These are phyloP conservation scores for Coemansia asiatica DNA, from an alignment of 192 early-diverging fungal species.

Conservation along the genomic window DNA sequence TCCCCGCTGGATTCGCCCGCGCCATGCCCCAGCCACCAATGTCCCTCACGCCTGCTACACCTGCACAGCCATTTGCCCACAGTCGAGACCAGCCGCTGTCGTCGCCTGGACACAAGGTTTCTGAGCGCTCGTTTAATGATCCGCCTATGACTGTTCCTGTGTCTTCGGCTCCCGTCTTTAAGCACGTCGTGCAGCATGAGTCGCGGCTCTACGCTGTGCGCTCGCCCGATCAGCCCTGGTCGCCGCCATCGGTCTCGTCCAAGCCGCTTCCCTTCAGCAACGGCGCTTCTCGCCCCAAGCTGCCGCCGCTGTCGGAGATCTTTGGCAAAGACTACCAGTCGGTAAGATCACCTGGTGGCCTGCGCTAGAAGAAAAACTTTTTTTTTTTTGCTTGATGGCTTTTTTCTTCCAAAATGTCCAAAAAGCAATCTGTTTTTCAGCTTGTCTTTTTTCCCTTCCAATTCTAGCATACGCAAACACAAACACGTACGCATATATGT, in stretches of 20 bases:
- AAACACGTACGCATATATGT: neutral
- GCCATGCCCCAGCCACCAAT: constrained; percentile 1
- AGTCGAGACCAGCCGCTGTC: constrained; percentile 17
- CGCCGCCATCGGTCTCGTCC: constrained; percentile 9
- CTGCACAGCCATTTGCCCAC: neutral
- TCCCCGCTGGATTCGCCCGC: constrained; percentile 4
- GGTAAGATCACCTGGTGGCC: constrained; percentile 20
- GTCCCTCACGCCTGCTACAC: neutral
- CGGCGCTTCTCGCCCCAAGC: constrained; percentile 32
- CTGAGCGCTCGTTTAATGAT: neutral
- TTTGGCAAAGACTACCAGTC: constrained; percentile 48
- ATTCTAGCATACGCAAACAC: neutral
- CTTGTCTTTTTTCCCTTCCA: neutral
- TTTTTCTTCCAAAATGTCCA: neutral
- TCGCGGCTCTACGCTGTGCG: neutral
- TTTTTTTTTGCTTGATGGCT: neutral
- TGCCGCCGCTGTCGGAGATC: constrained; percentile 48
- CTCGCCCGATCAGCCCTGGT: neutral
- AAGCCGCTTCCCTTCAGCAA: constrained; percentile 46
- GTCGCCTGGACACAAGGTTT: constrained; percentile 11
- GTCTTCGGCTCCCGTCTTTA: constrained; percentile 20
- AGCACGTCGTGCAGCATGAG: neutral
- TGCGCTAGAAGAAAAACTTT: neutral
- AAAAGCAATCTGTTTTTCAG: neutral
- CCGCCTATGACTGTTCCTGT: constrained; percentile 32